phyloP scores from a whole-genome alignment of 352 stramenopile species.

The Phytophthora syringae region DNA sequence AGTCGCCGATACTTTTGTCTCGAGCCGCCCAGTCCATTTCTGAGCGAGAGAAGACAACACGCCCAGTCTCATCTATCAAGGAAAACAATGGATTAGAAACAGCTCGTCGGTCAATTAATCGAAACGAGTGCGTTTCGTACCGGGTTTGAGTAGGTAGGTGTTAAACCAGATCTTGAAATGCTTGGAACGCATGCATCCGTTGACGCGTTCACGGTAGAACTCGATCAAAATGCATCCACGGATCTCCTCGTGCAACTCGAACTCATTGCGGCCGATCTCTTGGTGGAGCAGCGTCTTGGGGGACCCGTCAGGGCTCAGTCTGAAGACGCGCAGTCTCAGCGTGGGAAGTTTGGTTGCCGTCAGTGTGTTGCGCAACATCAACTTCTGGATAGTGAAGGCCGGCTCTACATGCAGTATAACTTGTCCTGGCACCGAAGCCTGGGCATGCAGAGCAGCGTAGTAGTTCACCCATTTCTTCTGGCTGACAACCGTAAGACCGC shows the following conservation, averaged over 20 bases:
- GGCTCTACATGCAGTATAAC: conserved; percentile 37
- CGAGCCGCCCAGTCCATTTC: conserved; percentile 74
- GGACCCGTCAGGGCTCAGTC: conserved; percentile 30
- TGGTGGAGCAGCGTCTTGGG: conserved; percentile 54
- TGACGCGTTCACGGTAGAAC: conserved; percentile 50
- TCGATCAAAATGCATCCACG: conserved; percentile 66
- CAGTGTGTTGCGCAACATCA: conserved; percentile 50
- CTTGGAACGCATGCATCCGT: conserved; percentile 54
- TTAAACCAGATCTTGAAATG: conserved; percentile 84
- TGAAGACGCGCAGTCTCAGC: conserved; percentile 60
- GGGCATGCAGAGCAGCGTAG: conserved; percentile 42
- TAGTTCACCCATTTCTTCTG: conserved; percentile 81
- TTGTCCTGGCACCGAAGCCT: conserved; percentile 18
- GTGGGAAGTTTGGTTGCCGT: conserved; percentile 43
- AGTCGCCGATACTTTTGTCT: conserved; percentile 71
- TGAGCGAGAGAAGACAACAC: conserved; percentile 45
- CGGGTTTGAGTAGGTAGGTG: conserved; percentile 54
- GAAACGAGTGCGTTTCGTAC: conserved; percentile 16
- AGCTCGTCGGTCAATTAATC: neutral
- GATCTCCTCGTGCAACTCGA: conserved; percentile 51
- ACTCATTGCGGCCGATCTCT: conserved; percentile 56
- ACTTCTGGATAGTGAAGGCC: conserved; percentile 37
- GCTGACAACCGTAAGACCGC: conserved; percentile 68
- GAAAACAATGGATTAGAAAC: conserved; percentile 8
- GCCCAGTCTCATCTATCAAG: conserved; percentile 41